Evolutionary conservation across 176 grass and related monocot species (phyloP).

Genomic region (Miscanthus lutarioriparius): DNA sequence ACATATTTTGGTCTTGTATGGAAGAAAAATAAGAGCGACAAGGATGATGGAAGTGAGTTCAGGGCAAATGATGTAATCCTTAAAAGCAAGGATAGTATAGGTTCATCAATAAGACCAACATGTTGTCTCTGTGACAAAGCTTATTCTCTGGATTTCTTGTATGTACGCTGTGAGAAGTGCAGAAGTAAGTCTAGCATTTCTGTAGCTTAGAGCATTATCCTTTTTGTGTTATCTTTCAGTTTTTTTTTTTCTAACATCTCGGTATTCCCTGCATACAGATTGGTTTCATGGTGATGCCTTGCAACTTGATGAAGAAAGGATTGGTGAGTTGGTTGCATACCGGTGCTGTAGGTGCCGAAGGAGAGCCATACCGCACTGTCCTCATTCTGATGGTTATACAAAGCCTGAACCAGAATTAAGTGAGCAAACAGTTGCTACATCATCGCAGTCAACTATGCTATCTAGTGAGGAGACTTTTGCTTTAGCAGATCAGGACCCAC

Average conservation of each 20-base stretch:
- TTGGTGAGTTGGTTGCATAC: constrained; percentile 69
- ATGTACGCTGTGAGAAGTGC: constrained; percentile 88
- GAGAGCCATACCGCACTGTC: constrained; percentile 77
- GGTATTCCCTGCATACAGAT: constrained; percentile 49
- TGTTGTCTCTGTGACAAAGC: constrained; percentile 78
- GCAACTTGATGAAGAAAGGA: constrained; percentile 72
- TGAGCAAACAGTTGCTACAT: constrained; percentile 56
- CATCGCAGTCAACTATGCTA: constrained; percentile 44
- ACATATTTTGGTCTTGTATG: constrained; percentile 83
- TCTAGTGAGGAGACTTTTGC: constrained; percentile 39
- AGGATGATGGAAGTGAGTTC: constrained; percentile 51
- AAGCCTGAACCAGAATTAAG: constrained; percentile 68
- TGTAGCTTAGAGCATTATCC: constrained; percentile 27
- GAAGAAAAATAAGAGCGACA: constrained; percentile 60
- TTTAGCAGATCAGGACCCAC: constrained; percentile 49
- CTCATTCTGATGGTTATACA: constrained; percentile 55
- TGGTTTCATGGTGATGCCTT: constrained; percentile 97
- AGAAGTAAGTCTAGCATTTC: constrained; percentile 53
- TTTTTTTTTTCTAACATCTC: background rate
- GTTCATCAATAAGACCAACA: constrained; percentile 43
- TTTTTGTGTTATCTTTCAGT: constrained; percentile 25
- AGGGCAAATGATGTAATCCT: constrained; percentile 76
- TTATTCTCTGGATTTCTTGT: constrained; percentile 67
- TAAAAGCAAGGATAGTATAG: constrained; percentile 62
- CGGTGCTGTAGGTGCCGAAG: constrained; percentile 88